Evolutionary conservation across 768 basidiomycete genomes (phyloP).

Genomic region (Cystofilobasidium ferigula): DNA sequence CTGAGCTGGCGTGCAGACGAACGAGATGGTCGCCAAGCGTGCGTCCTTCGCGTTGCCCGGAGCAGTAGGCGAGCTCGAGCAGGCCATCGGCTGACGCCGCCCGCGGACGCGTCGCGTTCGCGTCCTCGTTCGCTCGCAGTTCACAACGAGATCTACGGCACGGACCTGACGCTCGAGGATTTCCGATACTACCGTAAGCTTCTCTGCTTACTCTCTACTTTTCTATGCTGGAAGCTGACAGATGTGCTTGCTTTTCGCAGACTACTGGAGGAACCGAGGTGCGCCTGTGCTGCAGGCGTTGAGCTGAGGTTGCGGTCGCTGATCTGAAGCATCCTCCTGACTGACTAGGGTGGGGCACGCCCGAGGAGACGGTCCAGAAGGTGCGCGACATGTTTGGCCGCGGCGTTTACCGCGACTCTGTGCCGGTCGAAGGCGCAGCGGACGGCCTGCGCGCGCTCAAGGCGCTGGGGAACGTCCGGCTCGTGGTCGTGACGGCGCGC

Average conservation of each 20-base stretch:
- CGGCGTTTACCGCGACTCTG: conserved; percentile 9
- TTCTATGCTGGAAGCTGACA: neutral
- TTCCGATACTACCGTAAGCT: conserved; percentile 17
- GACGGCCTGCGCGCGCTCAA: conserved; percentile 3
- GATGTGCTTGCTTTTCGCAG: neutral
- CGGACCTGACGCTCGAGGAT: conserved; percentile 15
- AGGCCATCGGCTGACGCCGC: neutral
- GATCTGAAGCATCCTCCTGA: too few species aligned
- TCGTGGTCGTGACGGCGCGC: conserved; percentile 23
- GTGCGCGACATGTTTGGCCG: neutral
- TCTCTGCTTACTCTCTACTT: too few species aligned
- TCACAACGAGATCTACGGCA: conserved; percentile 13
- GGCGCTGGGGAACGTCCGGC: neutral
- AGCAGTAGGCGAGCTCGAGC: too few species aligned
- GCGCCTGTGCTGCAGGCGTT: too few species aligned
- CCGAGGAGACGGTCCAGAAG: conserved; percentile 4
- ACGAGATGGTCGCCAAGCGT: conserved; percentile 16
- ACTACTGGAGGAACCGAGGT: conserved; percentile 22
- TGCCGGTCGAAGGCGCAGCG: conserved; percentile 11
- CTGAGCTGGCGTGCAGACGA: conserved; percentile 10
- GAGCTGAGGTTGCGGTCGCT: too few species aligned
- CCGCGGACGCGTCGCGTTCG: neutral
- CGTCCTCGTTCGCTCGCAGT: neutral
- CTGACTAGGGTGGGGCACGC: conserved; percentile 14
- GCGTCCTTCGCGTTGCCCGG: neutral